A percentile compares a stretch with the other conserved stretches of the same genome.
phyloP scores from a whole-genome alignment of 2,329 filamentous ascomycete genomes.

The Aspergillus pseudonomiae region DNA sequence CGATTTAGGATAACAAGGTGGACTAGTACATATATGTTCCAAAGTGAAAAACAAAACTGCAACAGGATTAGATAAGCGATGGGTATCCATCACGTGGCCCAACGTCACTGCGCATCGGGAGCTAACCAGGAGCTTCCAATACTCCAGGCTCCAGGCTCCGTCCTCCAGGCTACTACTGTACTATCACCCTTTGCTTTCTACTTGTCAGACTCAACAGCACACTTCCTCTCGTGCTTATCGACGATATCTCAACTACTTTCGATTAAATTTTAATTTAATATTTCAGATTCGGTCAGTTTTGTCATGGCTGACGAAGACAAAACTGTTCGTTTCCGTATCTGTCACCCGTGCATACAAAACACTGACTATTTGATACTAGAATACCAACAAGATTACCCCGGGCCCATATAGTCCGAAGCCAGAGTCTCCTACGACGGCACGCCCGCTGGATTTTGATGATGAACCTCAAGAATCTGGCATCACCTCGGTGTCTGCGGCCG shows the following conservation, averaged over 20 bases:
- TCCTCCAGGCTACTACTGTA: background rate
- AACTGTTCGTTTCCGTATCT: slow-evolving; percentile 29
- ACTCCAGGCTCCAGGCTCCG: slow-evolving; percentile 4
- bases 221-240: slow-evolving; percentile 11
- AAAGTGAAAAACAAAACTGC: background rate
- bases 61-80: slow-evolving; percentile 1
- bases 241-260: slow-evolving; percentile 12
- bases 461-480: slow-evolving; percentile 52
- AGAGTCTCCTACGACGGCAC: slow-evolving; percentile 59
- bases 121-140: slow-evolving; percentile 14
- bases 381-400: slow-evolving; percentile 39
- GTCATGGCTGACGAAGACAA: slow-evolving; percentile 43
- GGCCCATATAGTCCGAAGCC: slow-evolving; percentile 41
- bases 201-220: slow-evolving; percentile 29
- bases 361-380: slow-evolving; percentile 29
- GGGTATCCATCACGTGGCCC: slow-evolving; percentile 16
- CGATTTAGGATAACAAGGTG: background rate
- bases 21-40: background rate
- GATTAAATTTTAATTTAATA: background rate
- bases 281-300: background rate
- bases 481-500: slow-evolving; percentile 28
- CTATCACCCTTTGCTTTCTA: slow-evolving; percentile 23
- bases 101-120: slow-evolving; percentile 23
- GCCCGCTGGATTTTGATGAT: slow-evolving; percentile 61
- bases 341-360: slow-evolving; percentile 9